Evolutionary conservation across 441 rosid genomes (phyloP).

Genomic region (Aquilaria agallochum): DNA sequence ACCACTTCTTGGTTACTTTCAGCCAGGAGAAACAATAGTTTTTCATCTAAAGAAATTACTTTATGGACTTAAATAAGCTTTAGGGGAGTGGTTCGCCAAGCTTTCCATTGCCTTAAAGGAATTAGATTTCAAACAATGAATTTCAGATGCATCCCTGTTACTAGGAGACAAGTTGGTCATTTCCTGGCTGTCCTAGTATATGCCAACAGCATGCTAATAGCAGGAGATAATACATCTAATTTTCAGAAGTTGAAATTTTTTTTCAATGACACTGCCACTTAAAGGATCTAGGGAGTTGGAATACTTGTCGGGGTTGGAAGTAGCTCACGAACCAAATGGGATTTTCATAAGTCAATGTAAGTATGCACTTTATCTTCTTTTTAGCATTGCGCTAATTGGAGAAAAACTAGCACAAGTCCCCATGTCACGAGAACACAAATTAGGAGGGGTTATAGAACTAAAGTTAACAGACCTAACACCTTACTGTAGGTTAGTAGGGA

Average conservation of each 20-base stretch:
- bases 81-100: background rate
- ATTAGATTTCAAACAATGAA: background rate
- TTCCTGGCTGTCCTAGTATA: background rate
- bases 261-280: no score
- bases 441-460: no score
- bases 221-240: background rate
- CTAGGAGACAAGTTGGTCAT: no score
- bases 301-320: background rate
- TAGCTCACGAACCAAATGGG: background rate
- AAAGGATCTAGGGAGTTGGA: background rate
- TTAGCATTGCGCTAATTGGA: no score
- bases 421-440: no score
- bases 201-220: background rate
- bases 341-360: no score
- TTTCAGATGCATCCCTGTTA: background rate
- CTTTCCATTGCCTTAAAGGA: background rate
- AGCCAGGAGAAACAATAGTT: background rate
- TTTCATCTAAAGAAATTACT: background rate
- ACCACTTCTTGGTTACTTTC: no score
- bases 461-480: background rate
- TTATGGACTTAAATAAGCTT: background rate
- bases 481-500: background rate
- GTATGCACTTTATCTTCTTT: no score
- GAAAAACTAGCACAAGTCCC: no score
- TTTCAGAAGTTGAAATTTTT: no score